Conservation (phyloP, 2,329 filamentous ascomycete species). For the Pezicula carpinea region DNA sequence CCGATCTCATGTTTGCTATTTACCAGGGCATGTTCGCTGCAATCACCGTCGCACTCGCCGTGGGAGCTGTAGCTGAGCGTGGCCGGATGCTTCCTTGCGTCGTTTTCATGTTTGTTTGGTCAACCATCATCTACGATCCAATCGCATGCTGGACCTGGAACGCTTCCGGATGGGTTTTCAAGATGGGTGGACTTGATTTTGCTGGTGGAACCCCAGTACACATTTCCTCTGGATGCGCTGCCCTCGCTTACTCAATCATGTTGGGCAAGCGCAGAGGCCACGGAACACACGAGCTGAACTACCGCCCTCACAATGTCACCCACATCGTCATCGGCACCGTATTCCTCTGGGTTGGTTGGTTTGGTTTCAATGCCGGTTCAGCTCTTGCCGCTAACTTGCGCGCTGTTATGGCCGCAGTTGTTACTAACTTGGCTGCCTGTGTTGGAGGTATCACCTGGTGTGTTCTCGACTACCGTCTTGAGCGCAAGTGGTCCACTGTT, state of each 20-base stretch:
- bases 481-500: slow-evolving; percentile 88
- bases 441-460: slow-evolving; percentile 88
- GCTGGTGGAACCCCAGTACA: slow-evolving; percentile 89
- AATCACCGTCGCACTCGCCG: slow-evolving; percentile 80
- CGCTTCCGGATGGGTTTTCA: slow-evolving; percentile 70
- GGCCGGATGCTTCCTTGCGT: slow-evolving; percentile 85
- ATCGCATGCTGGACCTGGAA: slow-evolving; percentile 98
- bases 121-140: slow-evolving; percentile 84
- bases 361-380: slow-evolving; percentile 88
- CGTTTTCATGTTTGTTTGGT: slow-evolving; percentile 91
- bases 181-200: slow-evolving; percentile 80
- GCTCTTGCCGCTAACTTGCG: slow-evolving; percentile 78
- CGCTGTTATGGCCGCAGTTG: slow-evolving; percentile 79
- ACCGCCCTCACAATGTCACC: slow-evolving; percentile 87
- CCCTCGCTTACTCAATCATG: slow-evolving; percentile 87
- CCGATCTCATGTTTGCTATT: slow-evolving; percentile 79
- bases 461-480: slow-evolving; percentile 80
- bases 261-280: slow-evolving; percentile 69
- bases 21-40: slow-evolving; percentile 87
- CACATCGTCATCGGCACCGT: slow-evolving; percentile 90
- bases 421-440: slow-evolving; percentile 81
- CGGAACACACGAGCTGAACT: slow-evolving; percentile 84
- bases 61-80: slow-evolving; percentile 80
- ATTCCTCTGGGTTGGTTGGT: slow-evolving; percentile 94
- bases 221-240: slow-evolving; percentile 77